phyloP scores from a whole-genome alignment of 1,139 yeast species.

The Suhomyces coccinellae region DNA sequence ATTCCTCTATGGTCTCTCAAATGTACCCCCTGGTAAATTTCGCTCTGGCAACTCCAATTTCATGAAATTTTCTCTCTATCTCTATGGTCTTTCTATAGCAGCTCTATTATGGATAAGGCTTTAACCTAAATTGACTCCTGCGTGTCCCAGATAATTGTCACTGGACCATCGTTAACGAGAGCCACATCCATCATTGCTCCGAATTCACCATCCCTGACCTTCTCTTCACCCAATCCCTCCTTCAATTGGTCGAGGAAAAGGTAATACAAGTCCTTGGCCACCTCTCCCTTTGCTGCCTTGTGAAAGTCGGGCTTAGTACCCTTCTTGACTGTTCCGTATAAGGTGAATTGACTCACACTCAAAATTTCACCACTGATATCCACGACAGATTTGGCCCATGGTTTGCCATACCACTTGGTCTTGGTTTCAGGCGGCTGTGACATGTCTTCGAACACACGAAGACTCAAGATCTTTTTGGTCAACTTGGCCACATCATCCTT shows the following conservation, averaged over 20 bases:
- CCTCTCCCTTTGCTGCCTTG: slow-evolving; percentile 78
- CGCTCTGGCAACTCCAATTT: too few species aligned
- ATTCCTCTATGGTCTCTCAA: too few species aligned
- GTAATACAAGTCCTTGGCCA: slow-evolving; percentile 69
- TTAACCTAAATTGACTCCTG: slow-evolving; percentile 14
- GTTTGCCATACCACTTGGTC: slow-evolving; percentile 63
- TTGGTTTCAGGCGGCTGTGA: slow-evolving; percentile 31
- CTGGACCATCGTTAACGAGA: slow-evolving; percentile 83
- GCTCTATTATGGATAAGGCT: too few species aligned
- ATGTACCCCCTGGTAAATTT: too few species aligned
- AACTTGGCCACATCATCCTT: slow-evolving; percentile 66
- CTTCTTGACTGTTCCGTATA: slow-evolving; percentile 78
- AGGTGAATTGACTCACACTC: slow-evolving; percentile 83
- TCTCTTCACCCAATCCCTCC: slow-evolving; percentile 56
- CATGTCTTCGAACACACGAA: slow-evolving; percentile 72
- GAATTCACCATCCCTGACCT: slow-evolving; percentile 82
- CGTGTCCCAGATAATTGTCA: slow-evolving; percentile 72
- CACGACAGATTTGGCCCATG: slow-evolving; percentile 42
- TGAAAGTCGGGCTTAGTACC: slow-evolving; percentile 96
- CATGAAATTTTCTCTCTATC: too few species aligned
- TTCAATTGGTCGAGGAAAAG: slow-evolving; percentile 52
- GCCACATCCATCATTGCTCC: slow-evolving; percentile 98
- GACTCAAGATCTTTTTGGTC: slow-evolving; percentile 62
- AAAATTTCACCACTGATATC: slow-evolving; percentile 52
- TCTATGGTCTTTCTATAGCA: too few species aligned